Base-by-base conservation (phyloP, 1,284 basidiomycete genomes). In the Hemileccinum hortonii region DNA sequence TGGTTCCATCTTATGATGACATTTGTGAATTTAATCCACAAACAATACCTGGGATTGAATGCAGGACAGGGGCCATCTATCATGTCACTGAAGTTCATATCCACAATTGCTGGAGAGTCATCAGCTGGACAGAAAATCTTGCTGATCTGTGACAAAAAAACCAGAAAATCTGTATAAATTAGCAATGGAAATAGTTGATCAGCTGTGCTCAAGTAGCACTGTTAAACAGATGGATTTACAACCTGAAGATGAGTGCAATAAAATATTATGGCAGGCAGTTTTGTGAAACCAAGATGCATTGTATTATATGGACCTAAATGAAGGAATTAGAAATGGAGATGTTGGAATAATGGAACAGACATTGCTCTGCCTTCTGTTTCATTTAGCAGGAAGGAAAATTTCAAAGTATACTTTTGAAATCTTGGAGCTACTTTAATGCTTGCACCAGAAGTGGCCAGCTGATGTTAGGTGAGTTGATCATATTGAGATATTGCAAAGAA, bases 1-100 rank as follows among this genome's bases (percentile, higher is more conserved):
- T 68, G 57, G 59, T 60, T 68, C 33, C 61, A 67, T 44, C 32
- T 53, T 0, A 21, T 52, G 16, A 61, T 65, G 45, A 54, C 50
- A 3, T 52, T 57, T 11, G 53, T 32, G 9, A 54, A 54, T 22
- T 62, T 61, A 0, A n/a, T 65, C 1, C 56, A 64, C 36, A 52
- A 61, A 14, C 61, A 65, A 40, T 61, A 58, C 41, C 47, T 56
- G 18, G 60, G 57, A n/a, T n/a, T n/a, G n/a, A n/a, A n/a, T n/a
- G n/a, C n/a, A n/a, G n/a, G n/a, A n/a, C n/a, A n/a, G n/a, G n/a
- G n/a, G n/a, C n/a, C n/a, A n/a, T n/a, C n/a, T n/a, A n/a, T n/a
- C n/a, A n/a, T n/a, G n/a, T n/a, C n/a, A n/a, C n/a, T n/a, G n/a
- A n/a, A n/a, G n/a, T n/a, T n/a, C n/a, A n/a, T n/a, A n/a, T n/a